phyloP scores from a whole-genome alignment of 1,139 yeast species.

The Magnusiomyces ingens region DNA sequence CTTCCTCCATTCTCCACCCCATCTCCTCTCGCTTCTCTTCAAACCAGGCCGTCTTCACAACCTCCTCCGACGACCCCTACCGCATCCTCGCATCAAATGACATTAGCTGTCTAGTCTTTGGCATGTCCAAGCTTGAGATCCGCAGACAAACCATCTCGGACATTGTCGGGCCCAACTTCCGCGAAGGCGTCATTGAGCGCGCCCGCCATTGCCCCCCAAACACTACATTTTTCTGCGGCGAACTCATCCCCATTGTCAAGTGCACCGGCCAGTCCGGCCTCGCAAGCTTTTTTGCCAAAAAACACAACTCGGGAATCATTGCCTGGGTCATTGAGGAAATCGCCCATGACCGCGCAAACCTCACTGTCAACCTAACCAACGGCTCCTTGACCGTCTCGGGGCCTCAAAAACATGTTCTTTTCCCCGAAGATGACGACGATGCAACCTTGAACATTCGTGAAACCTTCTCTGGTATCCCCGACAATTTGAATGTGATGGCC shows the following conservation, averaged over 20 bases:
- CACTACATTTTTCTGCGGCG: conserved; percentile 50
- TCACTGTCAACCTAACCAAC: conserved; percentile 37
- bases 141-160: conserved; percentile 63
- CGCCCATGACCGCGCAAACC: conserved; percentile 70
- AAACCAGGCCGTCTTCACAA: conserved; percentile 65
- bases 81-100: conserved; percentile 78
- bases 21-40: conserved; percentile 28
- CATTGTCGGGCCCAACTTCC: conserved; percentile 65
- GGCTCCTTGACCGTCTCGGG: conserved; percentile 24
- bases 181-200: conserved; percentile 15
- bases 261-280: conserved; percentile 33
- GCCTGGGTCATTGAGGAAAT: conserved; percentile 86
- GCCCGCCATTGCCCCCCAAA: background rate
- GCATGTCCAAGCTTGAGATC: conserved; percentile 61
- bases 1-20: conserved; percentile 25
- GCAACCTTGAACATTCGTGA: conserved; percentile 16
- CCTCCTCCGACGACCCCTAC: conserved; percentile 74
- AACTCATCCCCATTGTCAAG: conserved; percentile 44
- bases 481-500: conserved; percentile 9
- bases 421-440: conserved; percentile 15
- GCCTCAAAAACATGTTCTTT: conserved; percentile 18
- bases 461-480: conserved; percentile 16
- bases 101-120: conserved; percentile 81
- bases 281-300: conserved; percentile 69
- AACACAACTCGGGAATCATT: conserved; percentile 49